Evolutionary conservation across 371 early-diverging fungal genomes (phyloP), one percentile per base, ranked within the genome.

Genomic region (Circinella minor): DNA sequence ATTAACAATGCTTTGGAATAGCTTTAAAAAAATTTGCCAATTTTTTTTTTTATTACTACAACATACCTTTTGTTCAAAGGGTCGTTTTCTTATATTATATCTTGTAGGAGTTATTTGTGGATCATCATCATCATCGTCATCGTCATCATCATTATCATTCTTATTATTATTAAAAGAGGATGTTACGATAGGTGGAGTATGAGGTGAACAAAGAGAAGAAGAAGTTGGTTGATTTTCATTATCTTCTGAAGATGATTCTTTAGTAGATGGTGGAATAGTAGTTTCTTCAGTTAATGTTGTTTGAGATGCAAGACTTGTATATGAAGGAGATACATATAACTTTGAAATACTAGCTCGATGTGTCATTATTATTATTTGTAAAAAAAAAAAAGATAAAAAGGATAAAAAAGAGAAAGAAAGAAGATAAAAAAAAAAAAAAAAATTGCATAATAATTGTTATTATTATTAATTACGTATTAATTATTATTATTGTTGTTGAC

Each of bases 301-400:
- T 61, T 77, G 77, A 18, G 77, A 77, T 48, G 72, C 76, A 8
- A 77, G 43, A 61, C 76, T 76, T 13, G 71, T 69, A 46, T 68
- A 65, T 9, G 79, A 66, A 13, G 47, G 9, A 17, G 65, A 66
- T 20, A 15, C 38, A 55, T 34, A 68, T 27, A 62, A 51, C 9
- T 38, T 61, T 36, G 38, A 47, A 38, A 43, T 6, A 43, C 43
- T 43, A 11, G 43, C 27, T 57, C 57, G 6, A 37, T 46, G 18
- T 9, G 59, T 57, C 55, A 51, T 65, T 65, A 27, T 55, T 36
- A n/a, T 5, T 5, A 54, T 54, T 13, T n/a, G 14, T 34, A 57
- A 18, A 13, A 5, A 27, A 13, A 59, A 43, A 15, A 57, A 57
- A 36, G 48, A n/a, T 27, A 27, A 27, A 20, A 57, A n/a, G 55